phyloP scores from a whole-genome alignment of 2,329 filamentous ascomycete genomes.

The Diplodia seriata region DNA sequence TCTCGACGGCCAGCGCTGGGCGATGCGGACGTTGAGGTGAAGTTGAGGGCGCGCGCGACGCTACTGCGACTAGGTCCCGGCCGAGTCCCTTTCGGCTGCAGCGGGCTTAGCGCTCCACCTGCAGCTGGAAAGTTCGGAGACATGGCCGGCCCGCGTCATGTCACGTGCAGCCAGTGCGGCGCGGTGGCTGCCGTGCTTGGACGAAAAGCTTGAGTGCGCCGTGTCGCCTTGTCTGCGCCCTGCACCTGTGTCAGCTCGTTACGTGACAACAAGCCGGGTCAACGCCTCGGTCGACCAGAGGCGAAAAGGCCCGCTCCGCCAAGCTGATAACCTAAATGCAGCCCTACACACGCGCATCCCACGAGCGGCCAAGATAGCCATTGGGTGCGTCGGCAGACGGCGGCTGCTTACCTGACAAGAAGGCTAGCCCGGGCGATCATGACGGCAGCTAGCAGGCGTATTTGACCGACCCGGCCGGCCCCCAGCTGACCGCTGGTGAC shows the following conservation, averaged over 20 bases:
- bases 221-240: not conserved
- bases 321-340: constrained; percentile 11
- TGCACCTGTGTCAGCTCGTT: not conserved
- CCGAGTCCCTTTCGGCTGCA: no score
- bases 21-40: constrained; percentile 1
- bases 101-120: no score
- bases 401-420: constrained; percentile 3
- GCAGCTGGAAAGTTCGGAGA: not conserved
- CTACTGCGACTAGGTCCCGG: not conserved
- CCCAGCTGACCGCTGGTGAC: not conserved
- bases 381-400: not conserved
- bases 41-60: not conserved
- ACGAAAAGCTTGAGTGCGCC: constrained; percentile 2
- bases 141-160: not conserved
- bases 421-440: constrained; percentile 19
- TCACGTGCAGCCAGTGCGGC: not conserved
- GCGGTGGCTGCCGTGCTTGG: not conserved
- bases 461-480: constrained; percentile 2
- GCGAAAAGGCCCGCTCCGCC: not conserved
- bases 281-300: not conserved
- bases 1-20: not conserved
- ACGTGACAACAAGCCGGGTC: no score
- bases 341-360: constrained; percentile 16
- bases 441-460: constrained; percentile 10
- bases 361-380: constrained; percentile 4